These are phyloP conservation scores for Moringa oleifera DNA, from an alignment of 345 rosid genomes.

Conservation along the genomic window DNA sequence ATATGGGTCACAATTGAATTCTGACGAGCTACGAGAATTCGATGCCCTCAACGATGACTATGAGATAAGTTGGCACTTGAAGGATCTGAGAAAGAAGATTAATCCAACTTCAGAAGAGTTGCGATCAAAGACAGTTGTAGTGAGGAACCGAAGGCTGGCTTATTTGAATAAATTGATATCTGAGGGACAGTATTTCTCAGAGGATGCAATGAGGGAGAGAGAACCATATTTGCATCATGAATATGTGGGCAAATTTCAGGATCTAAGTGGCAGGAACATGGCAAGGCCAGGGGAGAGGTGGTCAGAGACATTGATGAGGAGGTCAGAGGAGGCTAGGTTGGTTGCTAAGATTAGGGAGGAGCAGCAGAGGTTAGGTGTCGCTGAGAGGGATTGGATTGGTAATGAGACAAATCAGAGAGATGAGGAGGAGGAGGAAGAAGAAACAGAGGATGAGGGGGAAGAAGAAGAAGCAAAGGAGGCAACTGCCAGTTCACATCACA, in stretches of 20 bases:
- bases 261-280: slow-evolving; percentile 65
- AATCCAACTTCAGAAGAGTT: slow-evolving; percentile 64
- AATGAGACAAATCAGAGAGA: slow-evolving; percentile 35
- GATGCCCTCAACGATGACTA: slow-evolving; percentile 59
- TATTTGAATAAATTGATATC: slow-evolving; percentile 54
- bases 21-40: slow-evolving; percentile 63
- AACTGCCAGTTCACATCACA: slow-evolving; percentile 6
- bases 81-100: slow-evolving; percentile 56
- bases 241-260: slow-evolving; percentile 95
- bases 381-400: slow-evolving; percentile 80
- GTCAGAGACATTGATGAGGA: slow-evolving; percentile 92
- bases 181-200: slow-evolving; percentile 80
- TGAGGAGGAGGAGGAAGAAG: slow-evolving; percentile 51
- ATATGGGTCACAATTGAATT: slow-evolving; percentile 58
- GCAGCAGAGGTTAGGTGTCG: slow-evolving; percentile 83
- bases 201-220: slow-evolving; percentile 96
- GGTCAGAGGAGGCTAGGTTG: slow-evolving; percentile 74
- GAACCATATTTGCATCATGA: slow-evolving; percentile 95
- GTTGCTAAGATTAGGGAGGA: slow-evolving; percentile 76
- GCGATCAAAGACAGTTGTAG: slow-evolving; percentile 53
- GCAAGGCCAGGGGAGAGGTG: slow-evolving; percentile 93
- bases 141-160: slow-evolving; percentile 82
- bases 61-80: slow-evolving; percentile 82
- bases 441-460: slow-evolving; percentile 41
- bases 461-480: slow-evolving; percentile 30